phyloP scores from a whole-genome alignment of 306 rosid genomes.

The Vigna unguiculata region DNA sequence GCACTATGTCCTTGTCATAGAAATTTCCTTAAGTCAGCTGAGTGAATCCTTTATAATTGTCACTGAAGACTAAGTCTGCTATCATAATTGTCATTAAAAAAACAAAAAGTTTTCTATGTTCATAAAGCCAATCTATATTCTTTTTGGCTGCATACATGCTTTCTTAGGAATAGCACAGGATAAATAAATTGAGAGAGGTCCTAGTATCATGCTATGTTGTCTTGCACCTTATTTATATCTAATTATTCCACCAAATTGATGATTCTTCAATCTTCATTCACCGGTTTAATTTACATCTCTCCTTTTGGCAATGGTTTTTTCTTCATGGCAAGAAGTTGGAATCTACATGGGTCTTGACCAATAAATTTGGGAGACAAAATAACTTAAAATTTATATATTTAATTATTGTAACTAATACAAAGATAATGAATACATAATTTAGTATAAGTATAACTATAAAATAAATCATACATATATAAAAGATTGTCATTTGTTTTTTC shows the following conservation, averaged over 20 bases:
- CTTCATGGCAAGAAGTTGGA: background rate
- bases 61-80: constrained; percentile 12
- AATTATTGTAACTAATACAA: too few relatives aligned
- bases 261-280: constrained; percentile 5
- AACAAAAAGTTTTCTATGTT: background rate
- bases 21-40: constrained; percentile 26
- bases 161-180: background rate
- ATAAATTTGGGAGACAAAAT: too few relatives aligned
- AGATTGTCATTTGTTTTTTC: too few relatives aligned
- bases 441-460: too few relatives aligned
- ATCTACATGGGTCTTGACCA: too few relatives aligned
- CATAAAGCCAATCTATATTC: background rate
- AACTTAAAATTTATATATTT: too few relatives aligned
- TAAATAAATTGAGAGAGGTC: background rate
- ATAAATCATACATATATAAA: too few relatives aligned
- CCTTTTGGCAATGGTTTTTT: too few relatives aligned
- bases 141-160: background rate
- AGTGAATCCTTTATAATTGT: constrained; percentile 8
- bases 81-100: background rate
- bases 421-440: too few relatives aligned
- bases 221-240: background rate
- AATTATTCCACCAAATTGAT: constrained; percentile 23
- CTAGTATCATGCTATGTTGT: constrained; percentile 11
- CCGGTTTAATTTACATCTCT: background rate
- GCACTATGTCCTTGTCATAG: constrained; percentile 14